Evolutionary conservation across 2,329 filamentous ascomycete species (phyloP), one percentile per base, ranked within the genome.

Genomic region (Nannizzia gypsea): DNA sequence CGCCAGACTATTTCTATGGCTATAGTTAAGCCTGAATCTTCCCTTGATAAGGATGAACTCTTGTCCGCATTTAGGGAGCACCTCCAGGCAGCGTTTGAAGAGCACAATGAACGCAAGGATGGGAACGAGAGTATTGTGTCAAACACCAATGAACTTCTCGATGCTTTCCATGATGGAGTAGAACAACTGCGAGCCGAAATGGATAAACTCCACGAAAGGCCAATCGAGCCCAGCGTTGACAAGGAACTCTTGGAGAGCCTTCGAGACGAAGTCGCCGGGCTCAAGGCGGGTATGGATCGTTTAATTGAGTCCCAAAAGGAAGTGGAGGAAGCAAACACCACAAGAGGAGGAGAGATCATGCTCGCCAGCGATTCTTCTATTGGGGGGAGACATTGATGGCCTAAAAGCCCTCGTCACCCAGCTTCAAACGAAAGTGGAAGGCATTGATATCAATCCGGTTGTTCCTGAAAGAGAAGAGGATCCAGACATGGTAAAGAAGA

Each of bases 241-340:
- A 89, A 95, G 64, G 90, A 96, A 72, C 91, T 96, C 58, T 79
- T 96, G 0, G 89, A 96, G 62, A 89, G 89, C 0, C 80, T 97
- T 60, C 95, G 88, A 70, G 81, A 85, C n/a, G 91, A 90, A 0
- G 77, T 97, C 6, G 84, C 87, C 48, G 81, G 81, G 42, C 80
- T 97, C 15, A 85, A 85, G 58, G 80, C 82, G 1, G 91, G 96
- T 56, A 88, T 96, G 64, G 87, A 90, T 60, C 80, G 80, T 20
- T 78, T 96, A 42, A 87, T 88, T n/a, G 83, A 86, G 24, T 61
- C 72, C 22, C 72, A 72, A 44, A 70, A 70, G 31, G 74, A 75
- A 3, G 65, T 66, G n/a, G 81, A 83, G 2, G 75, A 86, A 20
- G 76, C 80, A 1, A 70, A 71, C 5, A 74, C 75, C 2, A 73